These are phyloP conservation scores for Metarhizium rileyi DNA, from an alignment of 2,329 filamentous ascomycete species.

Conservation along the genomic window DNA sequence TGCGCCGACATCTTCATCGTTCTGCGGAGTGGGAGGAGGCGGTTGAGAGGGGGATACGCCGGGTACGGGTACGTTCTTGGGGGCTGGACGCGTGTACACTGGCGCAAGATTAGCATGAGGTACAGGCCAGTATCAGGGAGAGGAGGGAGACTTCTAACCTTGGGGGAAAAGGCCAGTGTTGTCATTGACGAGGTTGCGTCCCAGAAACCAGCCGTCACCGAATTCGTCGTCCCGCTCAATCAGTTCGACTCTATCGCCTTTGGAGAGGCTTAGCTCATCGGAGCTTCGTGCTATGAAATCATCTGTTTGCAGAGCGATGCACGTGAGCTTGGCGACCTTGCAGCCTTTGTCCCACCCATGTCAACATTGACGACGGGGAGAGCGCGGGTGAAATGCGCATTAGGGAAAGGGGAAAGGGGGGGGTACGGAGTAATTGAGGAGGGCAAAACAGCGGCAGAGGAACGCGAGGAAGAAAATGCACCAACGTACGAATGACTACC, in stretches of 20 bases:
- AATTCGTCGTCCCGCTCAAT: slow-evolving; percentile 84
- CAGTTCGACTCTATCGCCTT: slow-evolving; percentile 75
- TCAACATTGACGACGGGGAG: background rate
- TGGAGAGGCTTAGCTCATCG: slow-evolving; percentile 82
- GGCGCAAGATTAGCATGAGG: slow-evolving; percentile 14
- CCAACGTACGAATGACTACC: slow-evolving; percentile 58
- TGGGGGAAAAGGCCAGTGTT: slow-evolving; percentile 75
- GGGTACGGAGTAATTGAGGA: background rate
- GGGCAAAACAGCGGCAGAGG: slow-evolving; percentile 4
- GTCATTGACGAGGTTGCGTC: slow-evolving; percentile 61
- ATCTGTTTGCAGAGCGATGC: slow-evolving; percentile 41
- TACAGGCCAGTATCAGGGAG: slow-evolving; percentile 7
- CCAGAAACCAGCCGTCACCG: slow-evolving; percentile 78
- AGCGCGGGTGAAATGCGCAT: background rate
- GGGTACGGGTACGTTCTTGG: slow-evolving; percentile 31
- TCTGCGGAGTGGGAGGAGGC: slow-evolving; percentile 20
- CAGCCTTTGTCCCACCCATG: background rate
- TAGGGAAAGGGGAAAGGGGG: too few species aligned
- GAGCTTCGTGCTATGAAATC: slow-evolving; percentile 86
- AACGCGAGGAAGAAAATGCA: slow-evolving; percentile 13
- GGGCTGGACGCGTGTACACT: slow-evolving; percentile 54
- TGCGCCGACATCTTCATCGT: slow-evolving; percentile 15
- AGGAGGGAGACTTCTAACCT: slow-evolving; percentile 41
- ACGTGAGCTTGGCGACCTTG: slow-evolving; percentile 4
- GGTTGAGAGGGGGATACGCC: slow-evolving; percentile 21